Base-by-base conservation (phyloP, 306 rosid genomes). In the Vicia sativa region DNA sequence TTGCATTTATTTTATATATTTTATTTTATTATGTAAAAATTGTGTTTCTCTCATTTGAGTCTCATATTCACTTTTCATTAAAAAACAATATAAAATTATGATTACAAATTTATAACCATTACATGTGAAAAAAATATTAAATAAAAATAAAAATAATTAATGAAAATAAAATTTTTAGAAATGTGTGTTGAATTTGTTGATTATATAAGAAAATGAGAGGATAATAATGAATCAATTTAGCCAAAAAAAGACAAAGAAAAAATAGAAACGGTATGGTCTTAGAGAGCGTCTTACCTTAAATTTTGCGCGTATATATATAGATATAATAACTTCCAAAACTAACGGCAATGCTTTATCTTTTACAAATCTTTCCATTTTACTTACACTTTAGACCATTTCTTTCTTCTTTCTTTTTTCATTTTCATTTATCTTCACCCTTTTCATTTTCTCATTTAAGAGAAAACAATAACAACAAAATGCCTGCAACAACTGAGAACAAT, bases 401-500 rank as follows among this genome's bases (percentile, higher is more conserved):
- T 21, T 34, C 16, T 18, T 43, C 26, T 2, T 59, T 44, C 13
- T 0, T 9, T 13, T 13, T 26, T 26, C 7, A 34, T 10, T 9
- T 39, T 41, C 4, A 41, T 41, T n/a, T 41, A n/a, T n/a, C n/a
- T n/a, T n/a, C n/a, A n/a, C n/a, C n/a, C n/a, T n/a, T n/a, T n/a
- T 43, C 16, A 8, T 48, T 6, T 7, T 11, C 1, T 38, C 34
- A 31, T 5, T 35, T 23, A 16, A 41, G 31, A 9, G 2, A 13
- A 44, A 42, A 38, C 11, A 41, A 19, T 13, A 7, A 1, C 2
- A 9, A 13, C 8, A 83, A 53, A 72, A 93, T 93, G 99, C 87
- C 86, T 14, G 88, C 96, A 0, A 85, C 97, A 9, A 78, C 78
- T 12, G 82, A 78, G 61, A 96, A 90, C 0, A 75, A 88, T 54